Percentiles rank a stretch among this genome's conserved stretches.
These are phyloP conservation scores for Hymenoscyphus albidus DNA, from an alignment of 2,329 filamentous ascomycete species.

Conservation along the genomic window DNA sequence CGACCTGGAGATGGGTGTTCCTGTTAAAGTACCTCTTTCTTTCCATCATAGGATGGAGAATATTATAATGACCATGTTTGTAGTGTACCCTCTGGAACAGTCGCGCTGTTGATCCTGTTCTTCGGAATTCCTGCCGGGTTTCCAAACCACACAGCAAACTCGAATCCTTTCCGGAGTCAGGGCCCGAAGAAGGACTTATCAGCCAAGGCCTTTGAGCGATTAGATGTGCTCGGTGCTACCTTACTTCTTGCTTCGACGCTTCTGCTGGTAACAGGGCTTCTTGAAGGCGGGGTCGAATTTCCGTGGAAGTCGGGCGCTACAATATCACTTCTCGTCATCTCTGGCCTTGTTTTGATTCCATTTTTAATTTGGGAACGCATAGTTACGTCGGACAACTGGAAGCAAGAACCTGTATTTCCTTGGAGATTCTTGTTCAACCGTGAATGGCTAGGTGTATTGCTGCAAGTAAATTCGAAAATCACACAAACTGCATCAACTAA, in stretches of 20 bases:
- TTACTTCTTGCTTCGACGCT: not conserved
- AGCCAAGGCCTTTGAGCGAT: not conserved
- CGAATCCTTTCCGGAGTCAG: not conserved
- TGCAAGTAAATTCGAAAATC: too few species aligned
- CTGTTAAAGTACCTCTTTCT: not conserved
- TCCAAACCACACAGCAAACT: not conserved
- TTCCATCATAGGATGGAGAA: too few species aligned
- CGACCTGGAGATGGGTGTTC: slow-evolving; percentile 9
- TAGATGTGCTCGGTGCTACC: not conserved
- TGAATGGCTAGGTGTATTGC: not conserved
- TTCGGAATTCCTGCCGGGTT: not conserved
- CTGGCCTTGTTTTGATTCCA: not conserved
- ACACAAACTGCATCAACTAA: too few species aligned
- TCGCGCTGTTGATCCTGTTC: not conserved
- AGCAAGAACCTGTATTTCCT: slow-evolving; percentile 3
- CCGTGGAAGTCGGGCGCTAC: not conserved
- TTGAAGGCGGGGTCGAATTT: not conserved
- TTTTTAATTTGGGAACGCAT: not conserved
- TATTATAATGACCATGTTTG: too few species aligned
- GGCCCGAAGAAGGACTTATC: not conserved
- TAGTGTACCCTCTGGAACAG: not conserved
- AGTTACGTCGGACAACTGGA: not conserved
- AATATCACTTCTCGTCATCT: not conserved
- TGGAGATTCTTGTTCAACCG: not conserved
- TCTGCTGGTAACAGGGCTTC: not conserved